Evolutionary conservation across 768 basidiomycete species (phyloP), one percentile per base, ranked within the genome.

Genomic region (Russula dissimulans): DNA sequence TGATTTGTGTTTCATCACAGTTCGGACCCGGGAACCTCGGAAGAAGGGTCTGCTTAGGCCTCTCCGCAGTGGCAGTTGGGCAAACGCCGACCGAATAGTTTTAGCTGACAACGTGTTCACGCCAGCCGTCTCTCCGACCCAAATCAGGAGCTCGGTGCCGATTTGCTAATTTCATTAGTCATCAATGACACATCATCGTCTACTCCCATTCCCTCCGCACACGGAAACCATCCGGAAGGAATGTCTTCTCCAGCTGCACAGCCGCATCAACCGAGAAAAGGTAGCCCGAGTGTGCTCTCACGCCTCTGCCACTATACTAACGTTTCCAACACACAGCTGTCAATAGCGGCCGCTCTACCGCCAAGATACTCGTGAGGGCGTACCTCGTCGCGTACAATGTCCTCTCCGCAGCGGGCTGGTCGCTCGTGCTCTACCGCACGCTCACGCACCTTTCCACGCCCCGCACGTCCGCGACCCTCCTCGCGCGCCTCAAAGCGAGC

Each of bases 321-420:
- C 39, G 36, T n/a, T 31, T 17, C 26, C 18, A 12, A 34, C 14
- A 32, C 14, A 12, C 32, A 45, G 42, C 14, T 22, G 6, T 5
- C 41, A 26, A 22, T 31, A 31, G 31, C 17, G 32, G 32, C 54
- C 11, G 10, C 36, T 17, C n/a, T 29, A 34, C 8, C 3, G 12
- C 14, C 6, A 34, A 9, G 15, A 17, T 34, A 2, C 49, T 55
- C 29, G 17, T 26, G 7, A 17, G 9, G 14, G 10, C 48, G 9
- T 54, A 64, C 31, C 64, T 73, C 12, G 42, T 66, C 44, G 29
- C 56, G 42, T 66, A 66, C 59, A 66, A 66, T 57, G 4, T 64
- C 14, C 53, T 61, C 36, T 66, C 65, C 18, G 56, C 59, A 5
- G 53, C 54, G 1, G 63, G 39, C 22, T 66, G 65, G 65, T 54